Conservation (phyloP, 352 stramenopile species). For the Aphanomyces stellatus region DNA sequence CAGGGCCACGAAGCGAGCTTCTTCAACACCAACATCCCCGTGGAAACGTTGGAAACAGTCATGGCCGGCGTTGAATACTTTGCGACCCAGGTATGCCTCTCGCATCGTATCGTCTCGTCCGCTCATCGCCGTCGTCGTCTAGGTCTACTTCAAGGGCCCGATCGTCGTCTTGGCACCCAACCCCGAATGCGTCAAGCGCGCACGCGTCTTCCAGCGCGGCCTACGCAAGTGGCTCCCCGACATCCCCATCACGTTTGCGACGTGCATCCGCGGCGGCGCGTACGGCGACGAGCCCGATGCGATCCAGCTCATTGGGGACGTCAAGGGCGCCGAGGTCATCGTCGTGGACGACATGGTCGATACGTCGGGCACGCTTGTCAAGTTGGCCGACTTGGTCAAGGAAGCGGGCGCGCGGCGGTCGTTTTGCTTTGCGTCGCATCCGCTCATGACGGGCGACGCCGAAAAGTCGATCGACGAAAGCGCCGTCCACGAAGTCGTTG, state of each 20-base stretch:
- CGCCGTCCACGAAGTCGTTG: slow-evolving; percentile 75
- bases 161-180: slow-evolving; percentile 87
- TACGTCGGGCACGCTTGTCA: slow-evolving; percentile 70
- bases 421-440: slow-evolving; percentile 87
- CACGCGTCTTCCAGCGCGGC: slow-evolving; percentile 76
- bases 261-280: slow-evolving; percentile 67
- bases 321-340: slow-evolving; percentile 84
- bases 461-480: slow-evolving; percentile 80
- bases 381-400: slow-evolving; percentile 73
- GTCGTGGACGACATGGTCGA: slow-evolving; percentile 91
- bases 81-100: slow-evolving; percentile 66
- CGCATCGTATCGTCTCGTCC: neutral
- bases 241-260: slow-evolving; percentile 64
- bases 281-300: slow-evolving; percentile 32
- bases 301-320: slow-evolving; percentile 83
- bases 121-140: neutral
- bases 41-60: slow-evolving; percentile 90
- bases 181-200: slow-evolving; percentile 72
- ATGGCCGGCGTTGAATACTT: slow-evolving; percentile 89
- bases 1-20: slow-evolving; percentile 87
- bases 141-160: slow-evolving; percentile 37
- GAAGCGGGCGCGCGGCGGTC: slow-evolving; percentile 79
- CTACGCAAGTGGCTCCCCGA: slow-evolving; percentile 84
- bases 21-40: slow-evolving; percentile 84
- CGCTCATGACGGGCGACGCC: slow-evolving; percentile 80